Percentiles rank a stretch among this genome's conserved stretches.
Evolutionary conservation across 495 filamentous ascomycete genomes (phyloP).

Genomic region (Immersiella caudata): DNA sequence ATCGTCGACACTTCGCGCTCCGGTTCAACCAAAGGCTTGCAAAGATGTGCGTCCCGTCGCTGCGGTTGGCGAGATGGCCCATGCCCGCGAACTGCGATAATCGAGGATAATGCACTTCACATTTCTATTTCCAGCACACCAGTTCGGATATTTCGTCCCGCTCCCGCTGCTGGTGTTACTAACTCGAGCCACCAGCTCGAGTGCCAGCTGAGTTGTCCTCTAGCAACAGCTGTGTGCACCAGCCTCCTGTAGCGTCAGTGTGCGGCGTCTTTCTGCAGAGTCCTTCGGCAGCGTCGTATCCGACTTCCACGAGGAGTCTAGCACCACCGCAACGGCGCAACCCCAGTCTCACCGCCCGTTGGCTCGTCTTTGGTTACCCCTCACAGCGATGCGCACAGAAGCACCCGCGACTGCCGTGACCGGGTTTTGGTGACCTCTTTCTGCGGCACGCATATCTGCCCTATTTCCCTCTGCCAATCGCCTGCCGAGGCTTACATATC

Average conservation of each 20-base stretch:
- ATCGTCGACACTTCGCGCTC: not conserved
- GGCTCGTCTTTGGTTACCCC: not conserved
- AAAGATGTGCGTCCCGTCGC: not conserved
- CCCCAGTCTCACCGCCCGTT: not conserved
- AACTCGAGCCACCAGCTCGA: no score
- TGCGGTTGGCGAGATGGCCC: not conserved
- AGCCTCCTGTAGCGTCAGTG: not conserved
- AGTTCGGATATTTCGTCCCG: not conserved
- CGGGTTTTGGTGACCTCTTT: not conserved
- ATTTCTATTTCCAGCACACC: not conserved
- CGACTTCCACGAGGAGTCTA: not conserved
- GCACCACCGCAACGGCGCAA: not conserved
- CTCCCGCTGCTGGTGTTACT: no score
- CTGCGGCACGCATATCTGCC: constrained; percentile 11
- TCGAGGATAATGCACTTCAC: no score
- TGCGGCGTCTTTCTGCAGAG: not conserved
- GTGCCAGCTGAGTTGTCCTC: no score
- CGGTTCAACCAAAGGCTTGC: not conserved
- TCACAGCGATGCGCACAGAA: not conserved
- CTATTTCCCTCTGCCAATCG: constrained; percentile 7
- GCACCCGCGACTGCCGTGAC: constrained; percentile 10
- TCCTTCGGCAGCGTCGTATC: not conserved
- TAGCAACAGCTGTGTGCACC: not conserved
- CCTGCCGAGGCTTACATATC: constrained; percentile 20
- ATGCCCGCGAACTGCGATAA: not conserved